Evolutionary conservation across 768 basidiomycete species (phyloP).

Genomic region (Lentinula aciculospora): DNA sequence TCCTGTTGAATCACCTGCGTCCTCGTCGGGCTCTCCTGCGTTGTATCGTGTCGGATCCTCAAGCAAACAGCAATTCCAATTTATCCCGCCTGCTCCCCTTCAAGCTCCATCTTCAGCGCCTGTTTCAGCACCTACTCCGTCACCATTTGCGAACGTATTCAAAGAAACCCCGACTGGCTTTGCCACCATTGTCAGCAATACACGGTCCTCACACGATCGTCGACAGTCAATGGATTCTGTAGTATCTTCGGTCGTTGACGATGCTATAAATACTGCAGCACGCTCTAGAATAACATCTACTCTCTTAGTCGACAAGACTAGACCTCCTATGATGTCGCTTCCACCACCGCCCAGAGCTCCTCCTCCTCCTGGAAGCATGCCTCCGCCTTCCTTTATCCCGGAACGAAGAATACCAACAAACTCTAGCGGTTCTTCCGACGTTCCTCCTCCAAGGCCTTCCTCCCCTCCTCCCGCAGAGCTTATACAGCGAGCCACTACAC

Average conservation of each 20-base stretch:
- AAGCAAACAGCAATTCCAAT: conserved; percentile 50
- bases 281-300: conserved; percentile 60
- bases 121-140: conserved; percentile 28
- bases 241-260: conserved; percentile 46
- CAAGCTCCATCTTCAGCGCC: conserved; percentile 22
- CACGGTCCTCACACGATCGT: conserved; percentile 52
- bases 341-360: conserved; percentile 77
- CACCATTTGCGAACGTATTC: conserved; percentile 17
- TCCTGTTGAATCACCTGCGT: conserved; percentile 10
- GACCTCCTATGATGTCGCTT: conserved; percentile 79
- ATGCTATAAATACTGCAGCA: conserved; percentile 25
- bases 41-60: conserved; percentile 53
- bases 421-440: conserved; percentile 41
- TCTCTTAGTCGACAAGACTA: conserved; percentile 63
- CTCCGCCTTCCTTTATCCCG: conserved; percentile 72
- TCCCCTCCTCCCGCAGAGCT: conserved; percentile 93
- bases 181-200: conserved; percentile 16
- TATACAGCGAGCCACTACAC: conserved; percentile 87
- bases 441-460: conserved; percentile 79
- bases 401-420: conserved; percentile 48
- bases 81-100: conserved; percentile 44
- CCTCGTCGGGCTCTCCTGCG: conserved; percentile 19
- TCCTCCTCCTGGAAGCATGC: conserved; percentile 58
- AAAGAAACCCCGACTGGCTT: conserved; percentile 10
- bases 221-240: conserved; percentile 71